A percentile compares a stretch with the other conserved stretches of the same genome.
phyloP scores from a whole-genome alignment of 192 early-diverging fungal species.

The Rhizoclosmatium sp. region DNA sequence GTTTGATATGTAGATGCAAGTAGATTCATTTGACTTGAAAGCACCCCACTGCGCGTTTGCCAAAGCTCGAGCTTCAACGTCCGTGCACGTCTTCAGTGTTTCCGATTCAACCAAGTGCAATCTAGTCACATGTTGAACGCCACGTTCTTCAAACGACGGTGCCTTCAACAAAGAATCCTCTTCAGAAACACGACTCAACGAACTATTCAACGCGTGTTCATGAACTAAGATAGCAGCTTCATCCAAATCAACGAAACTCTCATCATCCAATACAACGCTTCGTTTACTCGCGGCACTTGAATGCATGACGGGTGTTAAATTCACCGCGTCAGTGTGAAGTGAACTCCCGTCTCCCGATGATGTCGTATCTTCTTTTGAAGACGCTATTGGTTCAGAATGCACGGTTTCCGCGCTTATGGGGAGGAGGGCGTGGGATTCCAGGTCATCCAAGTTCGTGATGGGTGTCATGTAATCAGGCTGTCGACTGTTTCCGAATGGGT shows the following conservation, averaged over 20 bases:
- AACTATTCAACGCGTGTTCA: too few species aligned
- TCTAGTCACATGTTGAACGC: too few species aligned
- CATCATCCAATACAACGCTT: neutral
- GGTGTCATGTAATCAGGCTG: neutral
- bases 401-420: neutral
- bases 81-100: too few species aligned
- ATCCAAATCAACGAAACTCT: neutral
- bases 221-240: neutral
- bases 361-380: neutral
- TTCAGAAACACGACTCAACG: too few species aligned
- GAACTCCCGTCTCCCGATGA: neutral
- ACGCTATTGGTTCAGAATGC: neutral
- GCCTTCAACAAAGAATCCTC: too few species aligned
- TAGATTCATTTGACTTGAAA: too few species aligned
- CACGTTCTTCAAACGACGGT: too few species aligned
- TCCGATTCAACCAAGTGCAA: too few species aligned
- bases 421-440: neutral
- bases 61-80: too few species aligned
- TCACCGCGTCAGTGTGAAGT: neutral
- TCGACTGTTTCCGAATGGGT: neutral
- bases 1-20: too few species aligned
- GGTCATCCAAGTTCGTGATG: neutral
- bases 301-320: too few species aligned
- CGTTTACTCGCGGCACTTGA: neutral
- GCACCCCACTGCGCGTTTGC: too few species aligned